phyloP scores from a whole-genome alignment of 345 rosid species.

The Clausena lansium region DNA sequence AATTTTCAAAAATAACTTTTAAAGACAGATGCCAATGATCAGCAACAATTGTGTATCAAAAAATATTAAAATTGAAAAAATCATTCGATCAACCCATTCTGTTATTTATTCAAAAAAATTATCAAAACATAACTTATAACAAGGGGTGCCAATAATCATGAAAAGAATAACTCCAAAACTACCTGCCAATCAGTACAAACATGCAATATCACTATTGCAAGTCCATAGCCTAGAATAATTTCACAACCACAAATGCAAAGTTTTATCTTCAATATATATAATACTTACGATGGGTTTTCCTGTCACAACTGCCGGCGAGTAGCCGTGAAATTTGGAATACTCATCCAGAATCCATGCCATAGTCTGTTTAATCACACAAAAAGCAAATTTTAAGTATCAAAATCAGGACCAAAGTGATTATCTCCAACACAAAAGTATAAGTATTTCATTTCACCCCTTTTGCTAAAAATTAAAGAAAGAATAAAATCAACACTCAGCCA shows the following conservation, averaged over 20 bases:
- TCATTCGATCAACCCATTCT: not conserved
- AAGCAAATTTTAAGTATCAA: not conserved
- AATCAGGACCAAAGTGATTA: not conserved
- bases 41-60: not conserved
- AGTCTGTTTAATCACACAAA: slow-evolving; percentile 46
- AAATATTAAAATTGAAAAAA: no score
- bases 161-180: not conserved
- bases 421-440: not conserved
- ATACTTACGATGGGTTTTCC: slow-evolving; percentile 83
- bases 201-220: not conserved
- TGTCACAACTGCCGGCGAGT: slow-evolving; percentile 92
- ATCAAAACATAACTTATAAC: not conserved
- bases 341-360: slow-evolving; percentile 99
- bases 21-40: not conserved
- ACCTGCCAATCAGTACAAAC: not conserved
- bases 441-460: not conserved
- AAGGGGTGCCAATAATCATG: not conserved
- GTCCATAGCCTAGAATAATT: not conserved
- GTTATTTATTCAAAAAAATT: not conserved
- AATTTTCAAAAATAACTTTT: no score
- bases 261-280: not conserved
- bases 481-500: not conserved
- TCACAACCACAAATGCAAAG: not conserved
- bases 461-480: not conserved
- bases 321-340: slow-evolving; percentile 89